phyloP scores from a whole-genome alignment of 805 yeast genomes.

The Saccharomycopsis schoenii region DNA sequence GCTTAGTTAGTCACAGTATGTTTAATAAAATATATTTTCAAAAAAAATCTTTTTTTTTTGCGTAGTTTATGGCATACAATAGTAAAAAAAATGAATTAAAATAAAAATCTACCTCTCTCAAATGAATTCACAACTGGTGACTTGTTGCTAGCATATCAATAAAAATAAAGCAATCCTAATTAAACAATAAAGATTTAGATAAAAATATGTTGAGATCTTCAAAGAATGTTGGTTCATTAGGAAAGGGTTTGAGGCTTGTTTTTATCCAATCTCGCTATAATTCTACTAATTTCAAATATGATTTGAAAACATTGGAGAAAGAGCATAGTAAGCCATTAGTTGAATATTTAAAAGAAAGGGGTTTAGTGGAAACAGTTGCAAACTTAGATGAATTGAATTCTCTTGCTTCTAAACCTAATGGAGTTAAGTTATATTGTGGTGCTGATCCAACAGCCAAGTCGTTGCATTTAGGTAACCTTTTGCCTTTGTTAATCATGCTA shows the following conservation, averaged over 20 bases:
- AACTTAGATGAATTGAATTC: constrained; percentile 24
- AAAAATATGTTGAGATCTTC: neutral
- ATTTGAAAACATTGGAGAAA: constrained; percentile 18
- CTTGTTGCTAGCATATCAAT: neutral
- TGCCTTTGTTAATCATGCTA: constrained; percentile 76
- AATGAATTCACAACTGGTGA: too few species aligned
- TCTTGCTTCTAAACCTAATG: constrained; percentile 25
- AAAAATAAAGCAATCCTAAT: too few species aligned
- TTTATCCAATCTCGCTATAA: neutral
- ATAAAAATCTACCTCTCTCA: too few species aligned
- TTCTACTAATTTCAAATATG: constrained; percentile 17
- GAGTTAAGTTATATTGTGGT: constrained; percentile 66
- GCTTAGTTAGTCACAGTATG: neutral
- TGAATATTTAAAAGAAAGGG: constrained; percentile 34
- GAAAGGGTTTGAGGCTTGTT: neutral
- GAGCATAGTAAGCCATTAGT: constrained; percentile 33
- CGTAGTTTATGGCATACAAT: neutral
- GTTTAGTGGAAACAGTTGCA: constrained; percentile 34
- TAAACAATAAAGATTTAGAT: neutral
- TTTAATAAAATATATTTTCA: neutral
- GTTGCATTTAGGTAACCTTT: constrained; percentile 79
- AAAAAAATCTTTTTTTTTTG: neutral
- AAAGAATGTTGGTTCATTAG: neutral
- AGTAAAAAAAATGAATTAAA: too few species aligned
- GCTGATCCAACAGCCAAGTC: constrained; percentile 94